Base-by-base conservation (phyloP, 257 asterid species). In the Catharanthus roseus region DNA sequence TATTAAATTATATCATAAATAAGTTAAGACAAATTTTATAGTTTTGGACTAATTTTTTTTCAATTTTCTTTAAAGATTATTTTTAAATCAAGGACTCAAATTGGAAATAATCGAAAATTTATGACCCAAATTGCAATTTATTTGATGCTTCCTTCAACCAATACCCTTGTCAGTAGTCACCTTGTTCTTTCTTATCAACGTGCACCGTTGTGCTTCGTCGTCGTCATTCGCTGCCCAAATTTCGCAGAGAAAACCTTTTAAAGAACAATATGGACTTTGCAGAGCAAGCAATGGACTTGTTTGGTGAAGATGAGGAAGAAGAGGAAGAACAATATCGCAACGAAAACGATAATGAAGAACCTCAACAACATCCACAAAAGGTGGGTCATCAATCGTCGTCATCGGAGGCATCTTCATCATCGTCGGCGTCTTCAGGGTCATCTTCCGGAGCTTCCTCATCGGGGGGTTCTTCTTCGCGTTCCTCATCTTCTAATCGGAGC, bases 261-360 rank as follows among this genome's bases (percentile, higher is more conserved):
- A 12, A 21, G 15, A 56, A 12, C 16, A 49, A 9, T 60, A 87
- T 86, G 95, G 88, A 88, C 86, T 79, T 83, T 47, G 90, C 89
- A 4, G 85, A 77, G 87, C 91, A 87, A 79, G 81, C 90, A 41
- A 74, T 79, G 65, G 79, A 78, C 80, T 79, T 90, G 38, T 86
- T 87, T 72, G 96, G 96, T 38, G 92, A 83, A 56, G 86, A 82
- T 42, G 89, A 87, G 3, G 87, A 79, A 29, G 88, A 81, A 24
- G 82, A 70, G 26, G 82, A 72, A 70, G 73, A 76, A 64, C 67
- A 58, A 45, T 62, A 78, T 57, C 71, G 82, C 24, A 78, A 81
- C 60, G 77, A 82, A 62, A 84, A 71, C 24, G 87, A 75, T 2
- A 80, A 67, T 18, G 84, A 79, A 4, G 87, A 77, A 29, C 58